Conservation (phyloP, 192 early-diverging fungal genomes). For the Mortierella hygrophila region DNA sequence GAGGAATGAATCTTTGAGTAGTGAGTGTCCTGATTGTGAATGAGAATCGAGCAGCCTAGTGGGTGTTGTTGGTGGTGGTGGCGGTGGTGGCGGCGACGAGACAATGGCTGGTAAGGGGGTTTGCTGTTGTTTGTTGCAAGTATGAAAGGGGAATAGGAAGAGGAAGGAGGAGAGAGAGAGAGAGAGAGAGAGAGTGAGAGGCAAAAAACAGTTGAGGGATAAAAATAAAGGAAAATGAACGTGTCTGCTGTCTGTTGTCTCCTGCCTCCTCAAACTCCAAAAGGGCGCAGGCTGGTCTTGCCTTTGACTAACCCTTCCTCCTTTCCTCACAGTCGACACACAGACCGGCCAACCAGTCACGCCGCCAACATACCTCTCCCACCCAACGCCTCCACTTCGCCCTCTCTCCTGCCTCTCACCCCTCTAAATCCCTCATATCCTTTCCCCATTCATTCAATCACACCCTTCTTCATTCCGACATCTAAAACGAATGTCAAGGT, state of each 20-base stretch:
- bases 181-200: neutral
- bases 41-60: neutral
- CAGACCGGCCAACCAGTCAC: neutral
- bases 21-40: neutral
- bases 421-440: neutral
- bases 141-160: too few relatives aligned
- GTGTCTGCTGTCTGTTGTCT: too few relatives aligned
- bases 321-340: too few relatives aligned
- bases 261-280: neutral
- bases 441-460: neutral
- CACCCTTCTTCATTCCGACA: neutral
- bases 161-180: neutral
- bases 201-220: neutral
- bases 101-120: neutral
- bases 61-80: neutral
- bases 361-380: neutral
- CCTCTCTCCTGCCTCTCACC: neutral
- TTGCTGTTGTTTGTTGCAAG: neutral
- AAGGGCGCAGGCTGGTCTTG: neutral
- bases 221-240: neutral
- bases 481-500: conserved; percentile 16
- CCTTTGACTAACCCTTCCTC: too few relatives aligned
- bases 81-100: neutral
- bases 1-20: neutral
- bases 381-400: too few relatives aligned